Evolutionary conservation across 2,329 filamentous ascomycete species (phyloP).

Genomic region (Chaetomium sp.): DNA sequence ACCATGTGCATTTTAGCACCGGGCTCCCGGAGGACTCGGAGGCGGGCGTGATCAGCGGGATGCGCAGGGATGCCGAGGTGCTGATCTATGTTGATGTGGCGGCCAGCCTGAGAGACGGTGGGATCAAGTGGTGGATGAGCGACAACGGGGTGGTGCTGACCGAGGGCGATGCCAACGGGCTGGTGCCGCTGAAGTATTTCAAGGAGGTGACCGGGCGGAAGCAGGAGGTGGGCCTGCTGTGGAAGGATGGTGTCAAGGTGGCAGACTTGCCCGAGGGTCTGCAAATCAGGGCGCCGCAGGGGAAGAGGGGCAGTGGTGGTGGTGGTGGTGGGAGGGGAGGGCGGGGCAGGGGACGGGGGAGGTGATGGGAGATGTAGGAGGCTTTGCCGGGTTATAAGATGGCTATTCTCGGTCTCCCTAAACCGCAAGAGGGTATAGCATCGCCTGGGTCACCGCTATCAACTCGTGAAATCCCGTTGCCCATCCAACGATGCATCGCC

Average conservation of each 20-base stretch:
- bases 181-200: constrained; percentile 69
- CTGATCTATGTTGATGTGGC: constrained; percentile 76
- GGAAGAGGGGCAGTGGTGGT: constrained; percentile 48
- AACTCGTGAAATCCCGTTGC: not conserved
- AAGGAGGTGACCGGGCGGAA: constrained; percentile 67
- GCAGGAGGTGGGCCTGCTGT: constrained; percentile 64
- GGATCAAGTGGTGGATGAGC: constrained; percentile 74
- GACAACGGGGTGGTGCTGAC: constrained; percentile 77
- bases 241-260: constrained; percentile 68
- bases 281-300: constrained; percentile 50
- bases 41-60: constrained; percentile 69
- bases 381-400: not conserved
- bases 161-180: constrained; percentile 57
- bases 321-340: constrained; percentile 37
- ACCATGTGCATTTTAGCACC: constrained; percentile 86
- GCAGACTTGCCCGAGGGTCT: constrained; percentile 67
- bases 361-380: not conserved
- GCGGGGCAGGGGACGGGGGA: constrained; percentile 23
- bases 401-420: not conserved
- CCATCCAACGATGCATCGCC: not conserved
- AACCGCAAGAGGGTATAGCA: not conserved
- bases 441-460: not conserved
- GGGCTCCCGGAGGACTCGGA: constrained; percentile 60
- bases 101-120: constrained; percentile 61
- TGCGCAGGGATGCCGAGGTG: constrained; percentile 76